A percentile compares a stretch with the other conserved stretches of the same genome.
Evolutionary conservation across 495 filamentous ascomycete species (phyloP).

Genomic region (Ascobolus immersus): DNA sequence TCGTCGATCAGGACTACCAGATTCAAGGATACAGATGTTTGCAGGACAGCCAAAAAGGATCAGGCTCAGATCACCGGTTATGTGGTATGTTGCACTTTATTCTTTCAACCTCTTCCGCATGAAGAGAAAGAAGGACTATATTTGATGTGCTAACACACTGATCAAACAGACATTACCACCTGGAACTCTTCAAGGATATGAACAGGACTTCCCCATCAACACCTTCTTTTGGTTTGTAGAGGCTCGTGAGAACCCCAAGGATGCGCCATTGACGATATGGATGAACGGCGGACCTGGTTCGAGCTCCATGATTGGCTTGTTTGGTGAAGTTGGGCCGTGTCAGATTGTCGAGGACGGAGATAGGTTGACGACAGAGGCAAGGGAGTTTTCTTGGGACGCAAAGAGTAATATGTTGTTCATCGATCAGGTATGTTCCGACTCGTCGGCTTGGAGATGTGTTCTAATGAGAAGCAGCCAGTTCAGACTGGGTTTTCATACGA

Average conservation of each 20-base stretch:
- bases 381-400: slow-evolving; percentile 40
- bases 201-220: slow-evolving; percentile 38
- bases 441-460: not conserved
- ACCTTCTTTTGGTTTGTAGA: slow-evolving; percentile 64
- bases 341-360: slow-evolving; percentile 24
- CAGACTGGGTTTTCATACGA: slow-evolving; percentile 34
- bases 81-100: too few species aligned
- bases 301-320: slow-evolving; percentile 43
- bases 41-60: too few species aligned
- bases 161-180: too few species aligned
- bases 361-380: slow-evolving; percentile 15
- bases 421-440: slow-evolving; percentile 23
- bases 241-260: slow-evolving; percentile 30
- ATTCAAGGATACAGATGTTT: too few species aligned
- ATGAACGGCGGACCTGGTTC: slow-evolving; percentile 40
- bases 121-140: too few species aligned
- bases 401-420: slow-evolving; percentile 52
- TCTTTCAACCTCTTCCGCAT: too few species aligned
- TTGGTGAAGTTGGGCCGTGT: slow-evolving; percentile 28
- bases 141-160: too few species aligned
- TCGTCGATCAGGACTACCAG: too few species aligned
- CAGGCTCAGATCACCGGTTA: too few species aligned
- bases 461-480: slow-evolving; percentile 21
- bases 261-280: slow-evolving; percentile 39
- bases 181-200: slow-evolving; percentile 20